A percentile compares a stretch with the other conserved stretches of the same genome.
These are phyloP conservation scores for Coniochaeta sp. DNA, from an alignment of 2,329 filamentous ascomycete genomes.

Conservation along the genomic window DNA sequence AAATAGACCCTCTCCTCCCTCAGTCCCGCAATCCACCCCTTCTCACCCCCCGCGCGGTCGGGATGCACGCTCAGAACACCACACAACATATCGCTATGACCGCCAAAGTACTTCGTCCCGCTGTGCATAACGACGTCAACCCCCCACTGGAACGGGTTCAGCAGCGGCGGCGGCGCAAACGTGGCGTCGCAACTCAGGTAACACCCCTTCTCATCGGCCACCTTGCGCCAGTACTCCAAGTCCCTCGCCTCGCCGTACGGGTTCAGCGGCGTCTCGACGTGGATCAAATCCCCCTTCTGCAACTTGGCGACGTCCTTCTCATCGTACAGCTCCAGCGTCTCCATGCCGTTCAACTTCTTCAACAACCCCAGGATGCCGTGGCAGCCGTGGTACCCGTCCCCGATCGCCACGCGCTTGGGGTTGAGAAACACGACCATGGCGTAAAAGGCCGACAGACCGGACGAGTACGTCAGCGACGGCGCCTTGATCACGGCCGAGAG, in stretches of 20 bases:
- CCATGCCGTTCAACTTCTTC: slow-evolving; percentile 66
- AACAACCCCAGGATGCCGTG: slow-evolving; percentile 76
- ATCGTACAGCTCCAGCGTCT: slow-evolving; percentile 60
- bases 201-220: slow-evolving; percentile 67
- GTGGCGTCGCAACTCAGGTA: slow-evolving; percentile 82
- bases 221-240: slow-evolving; percentile 62
- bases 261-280: slow-evolving; percentile 91
- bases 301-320: slow-evolving; percentile 46
- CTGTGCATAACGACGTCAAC: slow-evolving; percentile 87
- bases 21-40: slow-evolving; percentile 51
- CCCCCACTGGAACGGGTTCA: slow-evolving; percentile 75
- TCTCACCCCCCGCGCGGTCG: slow-evolving; percentile 22
- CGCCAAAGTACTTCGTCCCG: slow-evolving; percentile 94
- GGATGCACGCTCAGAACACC: slow-evolving; percentile 68
- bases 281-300: slow-evolving; percentile 72
- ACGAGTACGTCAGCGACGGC: slow-evolving; percentile 69
- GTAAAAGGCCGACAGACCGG: slow-evolving; percentile 83
- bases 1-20: slow-evolving; percentile 65
- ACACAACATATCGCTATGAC: slow-evolving; percentile 88
- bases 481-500: slow-evolving; percentile 66
- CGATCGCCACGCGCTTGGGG: slow-evolving; percentile 74
- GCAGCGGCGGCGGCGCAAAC: slow-evolving; percentile 83
- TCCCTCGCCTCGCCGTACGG: slow-evolving; percentile 76
- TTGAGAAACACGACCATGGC: slow-evolving; percentile 78
- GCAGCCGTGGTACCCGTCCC: slow-evolving; percentile 86